Evolutionary conservation across 1,139 yeast species (phyloP), one percentile per base, ranked within the genome.

Genomic region (Lodderomyces margitis): DNA sequence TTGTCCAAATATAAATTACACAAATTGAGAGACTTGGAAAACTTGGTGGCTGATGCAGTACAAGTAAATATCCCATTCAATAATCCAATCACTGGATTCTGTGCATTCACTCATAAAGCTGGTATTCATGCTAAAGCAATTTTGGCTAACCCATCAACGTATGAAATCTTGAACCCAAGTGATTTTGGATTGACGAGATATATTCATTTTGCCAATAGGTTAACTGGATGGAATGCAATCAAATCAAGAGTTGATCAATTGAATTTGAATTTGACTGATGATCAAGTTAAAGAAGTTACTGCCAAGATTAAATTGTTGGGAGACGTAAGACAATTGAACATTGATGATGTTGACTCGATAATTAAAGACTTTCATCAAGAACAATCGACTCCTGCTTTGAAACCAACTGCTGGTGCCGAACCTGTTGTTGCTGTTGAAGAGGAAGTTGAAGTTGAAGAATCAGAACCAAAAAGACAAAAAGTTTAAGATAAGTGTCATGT

Each of bases 51-150:
- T 41, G 96, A 91, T 52, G 95, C 97, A 23, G 98, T 92, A 43
- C 95, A 88, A 69, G 96, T 92, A 49, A 91, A 91, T 68, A 81
- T 92, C 60, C 98, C 98, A 48, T 92, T 92, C 78, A 92, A 92
- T 80, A 92, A 92, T 74, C 98, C 98, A 55, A 89, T 92, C 65
- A 92, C 98, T 38, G 98, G 98, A 43, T 92, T 92, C 83, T 92
- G 98, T 75, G 98, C 98, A 41, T 92, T 92, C 73, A 92, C 98
- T 44, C 98, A 92, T 77, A 92, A 92, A 78, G 98, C 98, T 43
- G 98, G 98, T 73, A 91, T 92, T 60, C 98, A 92, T 64, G 98
- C 98, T 59, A 92, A 92, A 78, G 98, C 98, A 46, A 92, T 92
- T 57, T 80, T 92, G 56, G 98, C 98, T 48, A 92, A 92, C 72